Base-by-base conservation (phyloP, 192 early-diverging fungal species). In the Coemansia sp. region DNA sequence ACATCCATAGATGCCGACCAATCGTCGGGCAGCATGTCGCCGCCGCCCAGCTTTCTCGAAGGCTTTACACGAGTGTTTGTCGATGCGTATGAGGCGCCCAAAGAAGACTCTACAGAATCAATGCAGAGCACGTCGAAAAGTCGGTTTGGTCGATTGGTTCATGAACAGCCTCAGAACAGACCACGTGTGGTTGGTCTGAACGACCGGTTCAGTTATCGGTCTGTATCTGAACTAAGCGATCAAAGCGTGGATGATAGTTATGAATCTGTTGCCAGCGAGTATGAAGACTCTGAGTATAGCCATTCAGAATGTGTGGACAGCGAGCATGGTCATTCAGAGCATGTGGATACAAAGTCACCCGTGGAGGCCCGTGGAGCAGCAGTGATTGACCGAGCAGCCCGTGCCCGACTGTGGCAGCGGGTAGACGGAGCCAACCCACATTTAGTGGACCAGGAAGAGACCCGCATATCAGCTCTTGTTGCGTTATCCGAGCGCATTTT, bases 11-110 rank as follows among this genome's bases (percentile, higher is more conserved):
- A 6, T 12, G 58, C 27, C 21, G 7, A 41, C 25, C 58, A 12
- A 3, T 52, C 3, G 41, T 45, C 11, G 14, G 14, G 41, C 15
- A 21, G 37, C 45, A 57, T 41, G 7, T 64, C 59, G 50, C 74
- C 74, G 22, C 68, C 74, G 2, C 61, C 48, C 5, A 73, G 71
- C 57, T 70, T 79, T 55, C 59, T 79, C 19, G 76, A 70, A 21
- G 76, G 49, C 21, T 79, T 70, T 60, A 73, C 76, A 2, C 67
- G 61, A 1, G 57, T 66, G 19, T 73, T 79, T 66, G 65, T 79
- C 14, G 72, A 79, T n/a, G 38, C 38, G 3, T 73, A 73, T 55
- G 24, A 60, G 39, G 64, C 65, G n/a, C 49, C 59, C 35, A 9
- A 29, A 8, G 43, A 19, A 2, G 12, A 15, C 2, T n/a, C 22